Evolutionary conservation across 1,284 basidiomycete species (phyloP).

Genomic region (Xerocomus cyaneibrunnescens): DNA sequence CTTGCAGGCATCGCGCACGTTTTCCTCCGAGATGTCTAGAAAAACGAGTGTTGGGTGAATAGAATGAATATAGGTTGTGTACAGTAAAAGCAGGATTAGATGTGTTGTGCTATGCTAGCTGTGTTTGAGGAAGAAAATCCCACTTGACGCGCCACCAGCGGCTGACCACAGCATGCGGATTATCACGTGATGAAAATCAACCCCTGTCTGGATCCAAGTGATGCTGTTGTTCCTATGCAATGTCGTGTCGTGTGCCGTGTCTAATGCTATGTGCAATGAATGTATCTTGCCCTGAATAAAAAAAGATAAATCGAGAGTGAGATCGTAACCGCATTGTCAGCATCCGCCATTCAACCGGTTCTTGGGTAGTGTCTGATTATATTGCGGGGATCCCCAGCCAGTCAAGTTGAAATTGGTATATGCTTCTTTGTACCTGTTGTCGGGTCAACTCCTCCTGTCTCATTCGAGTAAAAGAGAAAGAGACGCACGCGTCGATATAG

Average conservation of each 20-base stretch:
- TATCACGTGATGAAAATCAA: constrained; percentile 37
- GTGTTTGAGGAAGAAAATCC: neutral
- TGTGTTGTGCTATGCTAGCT: constrained; percentile 10
- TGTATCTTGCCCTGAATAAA: neutral
- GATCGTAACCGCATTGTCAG: constrained; percentile 17
- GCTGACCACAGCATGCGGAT: constrained; percentile 28
- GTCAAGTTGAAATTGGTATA: constrained; percentile 43
- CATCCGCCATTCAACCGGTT: constrained; percentile 37
- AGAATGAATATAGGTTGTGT: constrained; percentile 29
- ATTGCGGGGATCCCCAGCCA: constrained; percentile 34
- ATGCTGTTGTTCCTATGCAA: neutral
- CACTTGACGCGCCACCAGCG: constrained; percentile 16
- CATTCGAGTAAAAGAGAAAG: neutral
- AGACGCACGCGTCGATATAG: constrained; percentile 38
- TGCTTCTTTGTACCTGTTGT: constrained; percentile 37
- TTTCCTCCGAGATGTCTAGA: neutral
- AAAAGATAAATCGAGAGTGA: constrained; percentile 6
- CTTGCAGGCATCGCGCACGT: constrained; percentile 25
- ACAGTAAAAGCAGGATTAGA: constrained; percentile 21
- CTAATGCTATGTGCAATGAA: neutral
- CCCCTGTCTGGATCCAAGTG: neutral
- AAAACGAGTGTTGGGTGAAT: constrained; percentile 20
- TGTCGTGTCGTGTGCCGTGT: neutral
- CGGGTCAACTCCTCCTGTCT: neutral
- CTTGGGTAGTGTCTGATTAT: constrained; percentile 40